Conservation (phyloP, 306 rosid genomes). For the Trichosanthes cucumerina region DNA sequence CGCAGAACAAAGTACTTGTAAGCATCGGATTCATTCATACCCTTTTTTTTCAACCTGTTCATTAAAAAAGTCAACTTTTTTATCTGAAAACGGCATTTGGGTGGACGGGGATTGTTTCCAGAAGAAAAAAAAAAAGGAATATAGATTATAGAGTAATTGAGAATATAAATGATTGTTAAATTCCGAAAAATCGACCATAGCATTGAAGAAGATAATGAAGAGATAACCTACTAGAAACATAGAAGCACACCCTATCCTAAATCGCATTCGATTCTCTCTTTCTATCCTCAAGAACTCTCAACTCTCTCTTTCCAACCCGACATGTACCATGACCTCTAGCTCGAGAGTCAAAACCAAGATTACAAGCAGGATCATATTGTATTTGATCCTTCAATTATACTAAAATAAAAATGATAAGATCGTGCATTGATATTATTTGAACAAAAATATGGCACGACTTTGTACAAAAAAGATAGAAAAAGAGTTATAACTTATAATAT, state of each 20-base stretch:
- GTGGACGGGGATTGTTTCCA: background rate
- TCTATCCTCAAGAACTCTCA: background rate
- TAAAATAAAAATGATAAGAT: background rate
- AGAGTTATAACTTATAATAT: background rate
- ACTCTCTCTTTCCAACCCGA: background rate
- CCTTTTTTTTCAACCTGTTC: slow-evolving; percentile 22
- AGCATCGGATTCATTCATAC: slow-evolving; percentile 22
- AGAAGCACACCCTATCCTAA: background rate
- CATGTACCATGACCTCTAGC: background rate
- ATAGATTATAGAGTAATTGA: background rate
- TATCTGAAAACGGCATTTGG: background rate
- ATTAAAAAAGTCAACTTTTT: background rate
- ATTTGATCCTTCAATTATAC: background rate
- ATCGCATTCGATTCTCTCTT: background rate
- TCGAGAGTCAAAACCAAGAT: background rate
- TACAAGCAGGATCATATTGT: background rate
- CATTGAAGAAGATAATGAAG: background rate
- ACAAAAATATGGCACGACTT: background rate
- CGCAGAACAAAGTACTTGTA: slow-evolving; percentile 32
- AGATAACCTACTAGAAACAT: background rate
- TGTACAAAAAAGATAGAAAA: background rate
- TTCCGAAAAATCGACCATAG: background rate
- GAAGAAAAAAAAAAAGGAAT: too few species aligned
- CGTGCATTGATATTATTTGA: background rate
- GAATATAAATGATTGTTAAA: background rate